phyloP scores from a whole-genome alignment of 352 stramenopile genomes.

The Achlya hypogyna region DNA sequence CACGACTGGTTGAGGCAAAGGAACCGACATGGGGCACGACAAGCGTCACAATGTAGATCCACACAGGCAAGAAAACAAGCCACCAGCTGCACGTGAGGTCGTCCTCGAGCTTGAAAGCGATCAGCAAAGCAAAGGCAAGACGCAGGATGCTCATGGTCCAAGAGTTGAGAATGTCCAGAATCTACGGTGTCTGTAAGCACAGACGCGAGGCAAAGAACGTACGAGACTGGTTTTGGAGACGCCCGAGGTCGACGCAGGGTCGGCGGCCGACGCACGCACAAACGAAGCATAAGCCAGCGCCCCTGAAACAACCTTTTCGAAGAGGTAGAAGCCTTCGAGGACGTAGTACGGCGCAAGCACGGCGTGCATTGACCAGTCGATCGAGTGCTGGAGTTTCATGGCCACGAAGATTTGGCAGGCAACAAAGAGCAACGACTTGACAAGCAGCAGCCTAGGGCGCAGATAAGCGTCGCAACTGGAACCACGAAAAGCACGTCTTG shows the following conservation, averaged over 20 bases:
- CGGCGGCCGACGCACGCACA: neutral
- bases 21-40: conserved; percentile 15
- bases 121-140: conserved; percentile 48
- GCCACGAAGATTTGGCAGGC: conserved; percentile 73
- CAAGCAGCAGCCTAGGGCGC: conserved; percentile 27
- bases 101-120: conserved; percentile 62
- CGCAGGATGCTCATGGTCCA: conserved; percentile 25
- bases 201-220: neutral
- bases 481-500: conserved; percentile 34
- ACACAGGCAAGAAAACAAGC: conserved; percentile 70
- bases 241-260: neutral
- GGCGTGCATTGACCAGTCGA: conserved; percentile 51
- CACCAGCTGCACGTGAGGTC: conserved; percentile 59
- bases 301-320: conserved; percentile 48
- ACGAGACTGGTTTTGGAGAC: conserved; percentile 4
- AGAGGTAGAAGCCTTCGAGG: conserved; percentile 57
- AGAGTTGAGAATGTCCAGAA: conserved; percentile 18
- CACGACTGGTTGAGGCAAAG: neutral
- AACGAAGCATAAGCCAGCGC: conserved; percentile 41
- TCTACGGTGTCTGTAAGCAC: neutral
- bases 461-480: too few relatives aligned
- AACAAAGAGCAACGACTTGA: conserved; percentile 67
- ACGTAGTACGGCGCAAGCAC: conserved; percentile 75
- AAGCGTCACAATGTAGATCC: conserved; percentile 43
- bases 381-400: conserved; percentile 68